phyloP scores from a whole-genome alignment of 768 basidiomycete species.

The Russula sp. region DNA sequence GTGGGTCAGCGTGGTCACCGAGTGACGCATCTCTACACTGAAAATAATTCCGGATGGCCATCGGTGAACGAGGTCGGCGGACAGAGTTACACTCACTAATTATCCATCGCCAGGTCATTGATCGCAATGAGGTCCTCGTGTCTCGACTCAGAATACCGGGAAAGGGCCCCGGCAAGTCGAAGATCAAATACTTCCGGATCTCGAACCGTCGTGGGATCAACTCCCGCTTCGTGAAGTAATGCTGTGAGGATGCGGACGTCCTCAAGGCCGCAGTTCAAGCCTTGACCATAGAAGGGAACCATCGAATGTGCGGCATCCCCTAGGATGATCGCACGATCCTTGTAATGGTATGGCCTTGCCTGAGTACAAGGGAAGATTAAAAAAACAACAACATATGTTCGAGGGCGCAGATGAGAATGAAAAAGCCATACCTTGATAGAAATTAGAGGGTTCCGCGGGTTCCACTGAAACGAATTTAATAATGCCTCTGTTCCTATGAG shows the following conservation, averaged over 20 bases:
- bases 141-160: conserved; percentile 72
- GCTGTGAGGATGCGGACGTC: conserved; percentile 86
- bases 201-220: conserved; percentile 40
- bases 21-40: conserved; percentile 92
- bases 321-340: conserved; percentile 77
- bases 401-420: conserved; percentile 16
- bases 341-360: conserved; percentile 86
- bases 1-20: conserved; percentile 76
- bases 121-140: conserved; percentile 89
- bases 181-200: conserved; percentile 39
- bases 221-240: conserved; percentile 63
- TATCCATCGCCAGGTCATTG: conserved; percentile 87
- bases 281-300: conserved; percentile 98
- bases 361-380: conserved; percentile 28
- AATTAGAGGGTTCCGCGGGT: conserved; percentile 85
- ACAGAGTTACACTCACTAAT: conserved; percentile 67
- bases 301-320: conserved; percentile 97
- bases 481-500: conserved; percentile 78
- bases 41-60: conserved; percentile 20
- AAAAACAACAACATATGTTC: conserved; percentile 3
- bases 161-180: conserved; percentile 57
- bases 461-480: conserved; percentile 68
- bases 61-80: conserved; percentile 3
- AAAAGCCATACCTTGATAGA: conserved; percentile 72
- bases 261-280: conserved; percentile 95